These are phyloP conservation scores for Amanita molliuscula DNA, from an alignment of 768 basidiomycete species.

Conservation along the genomic window DNA sequence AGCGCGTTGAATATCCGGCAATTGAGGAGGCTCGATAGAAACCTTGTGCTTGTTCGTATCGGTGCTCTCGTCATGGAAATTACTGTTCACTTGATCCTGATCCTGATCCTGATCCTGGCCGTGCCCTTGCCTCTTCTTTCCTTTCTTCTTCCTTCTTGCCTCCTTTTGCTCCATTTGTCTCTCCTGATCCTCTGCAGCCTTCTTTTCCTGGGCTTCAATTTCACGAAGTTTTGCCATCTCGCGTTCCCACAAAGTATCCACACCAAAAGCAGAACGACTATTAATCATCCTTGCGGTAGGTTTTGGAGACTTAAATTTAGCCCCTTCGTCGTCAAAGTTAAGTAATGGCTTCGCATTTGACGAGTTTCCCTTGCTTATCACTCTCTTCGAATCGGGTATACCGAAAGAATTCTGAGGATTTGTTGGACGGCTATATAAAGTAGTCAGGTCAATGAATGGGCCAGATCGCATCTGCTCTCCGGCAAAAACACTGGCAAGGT, in stretches of 20 bases:
- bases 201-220: slow-evolving; percentile 61
- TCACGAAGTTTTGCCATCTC: slow-evolving; percentile 74
- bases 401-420: slow-evolving; percentile 35
- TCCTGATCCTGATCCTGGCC: slow-evolving; percentile 14
- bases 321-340: slow-evolving; percentile 44
- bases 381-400: slow-evolving; percentile 24
- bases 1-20: slow-evolving; percentile 33
- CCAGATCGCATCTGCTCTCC: slow-evolving; percentile 54
- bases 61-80: neutral
- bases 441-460: slow-evolving; percentile 55
- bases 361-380: slow-evolving; percentile 39
- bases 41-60: slow-evolving; percentile 16
- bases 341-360: slow-evolving; percentile 53
- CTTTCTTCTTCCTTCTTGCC: slow-evolving; percentile 39
- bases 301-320: slow-evolving; percentile 17
- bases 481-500: slow-evolving; percentile 61
- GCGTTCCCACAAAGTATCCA: slow-evolving; percentile 87
- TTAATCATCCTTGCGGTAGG: slow-evolving; percentile 21
- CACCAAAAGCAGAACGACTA: slow-evolving; percentile 82
- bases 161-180: slow-evolving; percentile 32
- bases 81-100: slow-evolving; percentile 1
- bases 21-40: slow-evolving; percentile 29
- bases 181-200: slow-evolving; percentile 30
- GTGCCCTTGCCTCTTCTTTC: slow-evolving; percentile 24
- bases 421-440: slow-evolving; percentile 39